phyloP scores from a whole-genome alignment of 169 alveolate species.

The Eimeria acervulina region DNA sequence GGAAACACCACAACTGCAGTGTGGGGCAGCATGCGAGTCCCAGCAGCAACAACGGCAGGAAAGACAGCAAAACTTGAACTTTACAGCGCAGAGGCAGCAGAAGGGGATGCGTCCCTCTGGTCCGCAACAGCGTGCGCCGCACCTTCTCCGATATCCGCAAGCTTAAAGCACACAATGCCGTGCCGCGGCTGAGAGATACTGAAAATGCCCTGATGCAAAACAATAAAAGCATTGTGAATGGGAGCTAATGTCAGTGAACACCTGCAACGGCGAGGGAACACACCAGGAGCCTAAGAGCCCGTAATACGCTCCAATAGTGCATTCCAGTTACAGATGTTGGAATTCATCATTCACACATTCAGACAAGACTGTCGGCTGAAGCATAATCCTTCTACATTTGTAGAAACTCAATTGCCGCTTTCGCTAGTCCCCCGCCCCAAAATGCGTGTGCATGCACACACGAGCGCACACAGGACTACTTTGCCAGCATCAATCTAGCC shows the following conservation, averaged over 20 bases:
- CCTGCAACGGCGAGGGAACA: neutral
- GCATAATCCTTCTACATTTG: neutral
- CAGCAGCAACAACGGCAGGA: no score
- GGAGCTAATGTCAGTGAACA: neutral
- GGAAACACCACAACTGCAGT: neutral
- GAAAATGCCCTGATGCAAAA: slow-evolving; percentile 60
- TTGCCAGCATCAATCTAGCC: neutral
- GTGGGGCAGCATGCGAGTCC: neutral
- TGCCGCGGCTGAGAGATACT: slow-evolving; percentile 69
- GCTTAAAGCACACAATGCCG: slow-evolving; percentile 90
- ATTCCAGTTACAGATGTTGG: neutral
- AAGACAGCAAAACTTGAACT: no score
- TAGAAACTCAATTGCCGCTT: neutral
- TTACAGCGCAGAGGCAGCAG: neutral
- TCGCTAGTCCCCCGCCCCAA: neutral
- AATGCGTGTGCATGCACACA: neutral
- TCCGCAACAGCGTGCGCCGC: neutral
- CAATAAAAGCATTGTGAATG: neutral
- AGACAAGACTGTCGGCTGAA: neutral
- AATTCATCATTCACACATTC: neutral
- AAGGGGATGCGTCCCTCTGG: neutral
- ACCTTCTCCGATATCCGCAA: slow-evolving; percentile 94
- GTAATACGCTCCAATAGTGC: neutral
- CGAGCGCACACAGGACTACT: neutral
- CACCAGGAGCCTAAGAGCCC: neutral